These are phyloP conservation scores for Rhodotorula glutinis DNA, from an alignment of 1,284 basidiomycete species.

Conservation along the genomic window DNA sequence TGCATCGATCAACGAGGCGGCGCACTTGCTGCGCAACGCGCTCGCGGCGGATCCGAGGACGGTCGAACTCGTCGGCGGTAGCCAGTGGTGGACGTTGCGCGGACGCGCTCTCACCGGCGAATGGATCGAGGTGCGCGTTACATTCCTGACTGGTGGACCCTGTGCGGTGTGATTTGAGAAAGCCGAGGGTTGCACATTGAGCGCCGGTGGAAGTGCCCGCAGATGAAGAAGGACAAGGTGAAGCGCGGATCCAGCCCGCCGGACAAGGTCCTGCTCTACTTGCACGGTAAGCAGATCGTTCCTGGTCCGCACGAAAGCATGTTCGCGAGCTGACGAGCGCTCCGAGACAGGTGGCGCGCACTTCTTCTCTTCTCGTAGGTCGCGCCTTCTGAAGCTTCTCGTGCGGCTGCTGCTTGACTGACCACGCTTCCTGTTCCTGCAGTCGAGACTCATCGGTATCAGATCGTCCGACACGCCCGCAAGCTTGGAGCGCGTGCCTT, in stretches of 20 bases:
- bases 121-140: slow-evolving; percentile 47
- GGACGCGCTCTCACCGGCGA: slow-evolving; percentile 42
- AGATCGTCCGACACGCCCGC: slow-evolving; percentile 48
- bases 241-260: slow-evolving; percentile 39
- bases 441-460: slow-evolving; percentile 50
- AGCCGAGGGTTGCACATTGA: background rate
- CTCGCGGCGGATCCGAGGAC: slow-evolving; percentile 46
- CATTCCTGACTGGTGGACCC: no score
- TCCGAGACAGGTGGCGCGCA: slow-evolving; percentile 47
- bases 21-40: slow-evolving; percentile 47
- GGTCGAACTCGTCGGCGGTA: slow-evolving; percentile 45
- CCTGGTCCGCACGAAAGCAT: background rate
- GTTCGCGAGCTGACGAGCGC: background rate
- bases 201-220: background rate
- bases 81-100: slow-evolving; percentile 41
- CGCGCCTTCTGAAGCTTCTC: background rate
- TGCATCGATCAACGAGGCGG: slow-evolving; percentile 45
- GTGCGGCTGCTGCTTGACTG: slow-evolving; percentile 37
- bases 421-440: slow-evolving; percentile 18
- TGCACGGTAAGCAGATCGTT: slow-evolving; percentile 17
- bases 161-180: no score
- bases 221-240: slow-evolving; percentile 51
- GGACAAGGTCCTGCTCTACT: slow-evolving; percentile 23
- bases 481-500: slow-evolving; percentile 51
- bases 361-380: slow-evolving; percentile 47